These are phyloP conservation scores for Pythium pyrilobum DNA, from an alignment of 352 stramenopile species.

Conservation along the genomic window DNA sequence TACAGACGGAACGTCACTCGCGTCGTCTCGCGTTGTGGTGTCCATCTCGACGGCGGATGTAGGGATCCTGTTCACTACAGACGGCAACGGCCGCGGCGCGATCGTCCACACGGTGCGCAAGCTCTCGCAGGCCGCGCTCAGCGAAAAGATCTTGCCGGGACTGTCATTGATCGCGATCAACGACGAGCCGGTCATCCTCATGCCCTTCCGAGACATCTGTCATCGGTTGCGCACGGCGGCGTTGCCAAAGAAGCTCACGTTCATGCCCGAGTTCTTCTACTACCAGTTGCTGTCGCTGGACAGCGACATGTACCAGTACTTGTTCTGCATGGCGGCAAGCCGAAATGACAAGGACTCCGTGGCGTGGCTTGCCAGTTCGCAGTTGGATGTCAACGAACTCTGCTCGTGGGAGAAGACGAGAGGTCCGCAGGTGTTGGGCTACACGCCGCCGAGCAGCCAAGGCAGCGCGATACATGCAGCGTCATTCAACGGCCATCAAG, in stretches of 20 bases:
- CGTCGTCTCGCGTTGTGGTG: slow-evolving; percentile 56
- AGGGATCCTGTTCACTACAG: slow-evolving; percentile 78
- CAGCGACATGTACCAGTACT: slow-evolving; percentile 73
- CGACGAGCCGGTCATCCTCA: slow-evolving; percentile 70
- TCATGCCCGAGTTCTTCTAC: slow-evolving; percentile 84
- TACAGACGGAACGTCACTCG: slow-evolving; percentile 32
- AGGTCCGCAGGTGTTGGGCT: slow-evolving; percentile 68
- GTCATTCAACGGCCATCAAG: slow-evolving; percentile 42
- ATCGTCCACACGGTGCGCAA: slow-evolving; percentile 76
- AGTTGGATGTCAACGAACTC: slow-evolving; percentile 56
- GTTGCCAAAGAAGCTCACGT: slow-evolving; percentile 76
- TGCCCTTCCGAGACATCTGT: slow-evolving; percentile 78
- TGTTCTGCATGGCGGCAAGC: slow-evolving; percentile 60
- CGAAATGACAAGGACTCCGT: slow-evolving; percentile 71
- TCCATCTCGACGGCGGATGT: slow-evolving; percentile 81
- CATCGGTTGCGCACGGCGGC: slow-evolving; percentile 47
- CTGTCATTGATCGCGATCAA: slow-evolving; percentile 82
- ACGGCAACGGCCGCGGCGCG: slow-evolving; percentile 69
- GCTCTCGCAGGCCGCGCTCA: slow-evolving; percentile 74
- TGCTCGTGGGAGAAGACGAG: slow-evolving; percentile 68
- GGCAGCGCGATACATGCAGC: slow-evolving; percentile 62
- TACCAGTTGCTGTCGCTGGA: slow-evolving; percentile 77
- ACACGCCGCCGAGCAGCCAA: slow-evolving; percentile 49
- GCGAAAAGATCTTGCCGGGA: slow-evolving; percentile 55
- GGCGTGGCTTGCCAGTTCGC: slow-evolving; percentile 41